These are phyloP conservation scores for Mycena sp. DNA, from an alignment of 1,284 basidiomycete species.

Conservation along the genomic window DNA sequence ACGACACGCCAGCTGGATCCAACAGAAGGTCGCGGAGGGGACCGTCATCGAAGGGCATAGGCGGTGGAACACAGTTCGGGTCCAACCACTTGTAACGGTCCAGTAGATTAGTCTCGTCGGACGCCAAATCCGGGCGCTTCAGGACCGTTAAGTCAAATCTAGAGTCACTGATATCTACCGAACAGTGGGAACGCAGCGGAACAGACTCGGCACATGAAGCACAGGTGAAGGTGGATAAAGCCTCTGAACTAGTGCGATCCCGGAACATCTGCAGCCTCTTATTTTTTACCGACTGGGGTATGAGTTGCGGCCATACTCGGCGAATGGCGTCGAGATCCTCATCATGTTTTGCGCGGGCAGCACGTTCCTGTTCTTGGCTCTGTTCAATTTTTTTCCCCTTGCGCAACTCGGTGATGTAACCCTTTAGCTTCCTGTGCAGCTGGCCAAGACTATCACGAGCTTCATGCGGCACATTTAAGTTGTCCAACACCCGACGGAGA, in stretches of 20 bases:
- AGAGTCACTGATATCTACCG: background rate
- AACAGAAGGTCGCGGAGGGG: background rate
- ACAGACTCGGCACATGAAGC: constrained; percentile 5
- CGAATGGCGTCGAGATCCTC: background rate
- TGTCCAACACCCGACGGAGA: background rate
- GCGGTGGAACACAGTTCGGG: constrained; percentile 1
- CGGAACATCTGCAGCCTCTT: background rate
- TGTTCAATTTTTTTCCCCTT: background rate
- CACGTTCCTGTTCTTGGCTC: background rate
- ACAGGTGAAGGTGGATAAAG: constrained; percentile 4
- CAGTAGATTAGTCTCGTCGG: background rate
- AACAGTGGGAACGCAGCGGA: constrained; percentile 1
- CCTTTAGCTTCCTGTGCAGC: background rate
- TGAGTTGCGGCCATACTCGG: background rate
- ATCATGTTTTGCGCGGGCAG: too few species aligned
- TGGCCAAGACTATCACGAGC: background rate
- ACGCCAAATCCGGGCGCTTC: background rate
- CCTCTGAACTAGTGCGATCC: constrained; percentile 1
- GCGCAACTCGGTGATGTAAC: background rate
- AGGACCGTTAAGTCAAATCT: background rate
- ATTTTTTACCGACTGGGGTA: constrained; percentile 12
- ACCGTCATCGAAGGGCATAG: constrained; percentile 7
- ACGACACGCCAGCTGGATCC: constrained; percentile 1
- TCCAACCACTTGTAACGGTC: constrained; percentile 1
- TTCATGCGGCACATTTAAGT: background rate